Base-by-base conservation (phyloP, 106 monocot genomes). In the Posidonia australis region DNA sequence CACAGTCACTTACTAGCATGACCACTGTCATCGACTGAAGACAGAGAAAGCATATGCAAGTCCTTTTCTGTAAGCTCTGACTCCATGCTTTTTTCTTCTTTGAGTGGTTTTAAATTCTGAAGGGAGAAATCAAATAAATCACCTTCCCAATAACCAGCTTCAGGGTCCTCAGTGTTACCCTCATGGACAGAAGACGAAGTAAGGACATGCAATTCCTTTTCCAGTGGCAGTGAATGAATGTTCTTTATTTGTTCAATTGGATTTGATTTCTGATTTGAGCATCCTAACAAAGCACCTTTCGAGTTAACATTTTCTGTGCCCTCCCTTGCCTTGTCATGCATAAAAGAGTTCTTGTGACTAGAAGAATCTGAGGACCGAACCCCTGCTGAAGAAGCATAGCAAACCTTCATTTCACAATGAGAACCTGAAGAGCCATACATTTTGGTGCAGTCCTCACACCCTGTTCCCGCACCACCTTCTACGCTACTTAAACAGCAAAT, bases 181-280 rank as follows among this genome's bases (percentile, higher is more conserved):
- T 25, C 25, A 47, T 48, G 10, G 27, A 29, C 6, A 46, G 63
- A 13, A 76, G 51, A 78, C 60, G 72, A 55, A 52, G 55, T 64
- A 31, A 71, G 73, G 59, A 75, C 63, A 51, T 73, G 72, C 21
- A 70, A 53, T 43, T 80, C 68, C 76, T 73, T 78, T 61, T 65
- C 78, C 19, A 54, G 24, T 30, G 44, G 44, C 10, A 43, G 28
- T 19, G 64, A 29, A 19, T 67, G 62, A 27, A 45, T 17, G 5
- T 16, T 48, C 42, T 64, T 60, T 51, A 70, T 73, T 51, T 64
- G 65, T 51, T 42, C 60, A 48, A 11, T 18, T 22, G 9, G 60
- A 53, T 60, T 62, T 43, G 44, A 58, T 44, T 73, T 67, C 21
- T 49, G 54, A 48, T 68, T 28, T 23, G 55, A 23, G 47, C 13